Evolutionary conservation across 1,139 yeast species (phyloP).

Genomic region (Geotrichum restrictum): DNA sequence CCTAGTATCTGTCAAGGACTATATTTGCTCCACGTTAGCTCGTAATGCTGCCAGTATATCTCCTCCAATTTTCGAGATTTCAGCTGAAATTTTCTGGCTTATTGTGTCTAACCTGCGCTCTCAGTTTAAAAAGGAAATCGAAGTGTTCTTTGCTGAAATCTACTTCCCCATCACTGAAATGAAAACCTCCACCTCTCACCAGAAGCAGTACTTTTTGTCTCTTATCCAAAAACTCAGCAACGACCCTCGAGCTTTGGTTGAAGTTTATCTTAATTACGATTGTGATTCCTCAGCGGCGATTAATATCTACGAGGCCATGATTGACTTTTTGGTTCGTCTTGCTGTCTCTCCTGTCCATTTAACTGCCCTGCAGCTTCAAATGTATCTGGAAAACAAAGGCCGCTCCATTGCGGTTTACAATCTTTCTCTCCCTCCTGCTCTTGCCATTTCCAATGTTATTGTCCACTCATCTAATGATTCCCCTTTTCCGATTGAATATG

Average conservation of each 20-base stretch:
- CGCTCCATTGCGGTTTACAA: constrained; percentile 71
- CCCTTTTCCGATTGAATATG: constrained; percentile 52
- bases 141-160: constrained; percentile 87
- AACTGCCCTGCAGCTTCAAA: constrained; percentile 61
- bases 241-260: constrained; percentile 88
- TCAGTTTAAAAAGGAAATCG: constrained; percentile 87
- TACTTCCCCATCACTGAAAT: constrained; percentile 92
- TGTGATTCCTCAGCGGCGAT: constrained; percentile 76
- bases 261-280: constrained; percentile 89
- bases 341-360: constrained; percentile 71
- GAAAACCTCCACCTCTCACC: constrained; percentile 88
- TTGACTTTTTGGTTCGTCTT: constrained; percentile 71
- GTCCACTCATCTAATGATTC: constrained; percentile 55
- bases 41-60: constrained; percentile 90
- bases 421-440: constrained; percentile 64
- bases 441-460: constrained; percentile 58
- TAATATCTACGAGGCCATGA: constrained; percentile 76
- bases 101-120: constrained; percentile 76
- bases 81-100: constrained; percentile 91
- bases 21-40: constrained; percentile 74
- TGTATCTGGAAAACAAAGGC: constrained; percentile 59
- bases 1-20: constrained; percentile 78
- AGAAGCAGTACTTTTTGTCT: constrained; percentile 78
- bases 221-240: constrained; percentile 75
- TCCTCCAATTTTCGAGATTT: constrained; percentile 87